These are phyloP conservation scores for Syzygium grande DNA, from an alignment of 345 rosid genomes.

Conservation along the genomic window DNA sequence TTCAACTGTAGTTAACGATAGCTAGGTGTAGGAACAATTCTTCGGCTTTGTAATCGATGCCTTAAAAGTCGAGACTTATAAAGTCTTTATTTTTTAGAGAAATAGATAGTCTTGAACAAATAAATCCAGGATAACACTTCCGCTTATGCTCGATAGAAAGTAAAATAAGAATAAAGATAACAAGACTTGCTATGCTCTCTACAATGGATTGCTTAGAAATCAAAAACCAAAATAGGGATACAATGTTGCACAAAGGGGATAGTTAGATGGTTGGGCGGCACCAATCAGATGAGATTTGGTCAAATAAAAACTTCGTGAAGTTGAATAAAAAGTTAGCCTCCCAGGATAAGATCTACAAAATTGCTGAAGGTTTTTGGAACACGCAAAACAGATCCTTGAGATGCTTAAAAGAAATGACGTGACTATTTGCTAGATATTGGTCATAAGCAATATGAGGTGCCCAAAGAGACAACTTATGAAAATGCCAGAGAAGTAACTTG, in stretches of 20 bases:
- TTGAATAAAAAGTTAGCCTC: background rate
- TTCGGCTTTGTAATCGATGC: background rate
- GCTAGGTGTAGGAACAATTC: background rate
- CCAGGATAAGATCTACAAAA: background rate
- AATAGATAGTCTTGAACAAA: background rate
- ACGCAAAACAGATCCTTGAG: background rate
- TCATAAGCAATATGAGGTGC: background rate
- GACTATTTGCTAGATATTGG: background rate
- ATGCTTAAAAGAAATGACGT: background rate
- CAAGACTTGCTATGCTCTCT: background rate
- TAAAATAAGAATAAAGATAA: background rate
- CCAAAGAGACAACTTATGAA: background rate
- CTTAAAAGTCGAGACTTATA: background rate
- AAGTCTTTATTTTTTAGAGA: background rate
- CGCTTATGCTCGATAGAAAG: background rate
- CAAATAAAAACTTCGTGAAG: background rate
- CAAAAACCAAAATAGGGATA: background rate
- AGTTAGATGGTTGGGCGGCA: background rate
- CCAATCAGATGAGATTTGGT: background rate
- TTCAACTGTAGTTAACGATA: background rate
- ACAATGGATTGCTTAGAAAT: background rate
- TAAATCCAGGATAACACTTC: background rate
- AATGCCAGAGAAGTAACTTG: background rate
- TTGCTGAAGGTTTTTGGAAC: background rate
- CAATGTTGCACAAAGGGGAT: background rate